Evolutionary conservation across 345 rosid species (phyloP).

Genomic region (Euphorbia peplus): DNA sequence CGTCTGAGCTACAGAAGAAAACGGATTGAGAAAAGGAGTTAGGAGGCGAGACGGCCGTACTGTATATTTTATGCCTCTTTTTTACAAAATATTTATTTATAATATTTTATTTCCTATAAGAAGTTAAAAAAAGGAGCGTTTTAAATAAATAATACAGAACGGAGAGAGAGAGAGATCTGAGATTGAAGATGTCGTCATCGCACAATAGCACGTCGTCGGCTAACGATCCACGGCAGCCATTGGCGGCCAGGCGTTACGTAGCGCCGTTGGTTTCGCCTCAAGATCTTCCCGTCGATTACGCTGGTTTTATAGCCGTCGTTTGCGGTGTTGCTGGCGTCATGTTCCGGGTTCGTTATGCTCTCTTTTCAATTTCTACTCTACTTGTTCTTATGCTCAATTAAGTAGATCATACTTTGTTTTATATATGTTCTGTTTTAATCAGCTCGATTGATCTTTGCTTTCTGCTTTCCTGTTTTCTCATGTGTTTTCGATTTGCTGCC

Average conservation of each 20-base stretch:
- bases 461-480: not conserved
- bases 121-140: too few relatives aligned
- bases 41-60: too few relatives aligned
- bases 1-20: too few relatives aligned
- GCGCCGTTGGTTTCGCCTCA: slow-evolving; percentile 49
- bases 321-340: slow-evolving; percentile 88
- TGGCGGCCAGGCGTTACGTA: slow-evolving; percentile 65
- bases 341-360: slow-evolving; percentile 59
- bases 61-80: too few relatives aligned
- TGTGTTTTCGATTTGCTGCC: not conserved
- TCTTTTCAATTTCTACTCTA: not conserved
- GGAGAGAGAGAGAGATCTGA: not conserved
- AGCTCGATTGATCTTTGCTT: not conserved
- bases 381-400: not conserved
- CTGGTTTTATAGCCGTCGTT: slow-evolving; percentile 89
- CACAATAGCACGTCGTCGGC: slow-evolving; percentile 41
- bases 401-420: not conserved
- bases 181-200: slow-evolving; percentile 22
- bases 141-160: too few relatives aligned
- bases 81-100: too few relatives aligned
- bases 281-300: slow-evolving; percentile 93
- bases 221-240: slow-evolving; percentile 89
- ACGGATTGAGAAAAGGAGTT: too few relatives aligned
- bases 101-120: too few relatives aligned
- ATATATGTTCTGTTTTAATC: not conserved